These are phyloP conservation scores for Rhodocollybia butyracea DNA, from an alignment of 768 basidiomycete species.

Conservation along the genomic window DNA sequence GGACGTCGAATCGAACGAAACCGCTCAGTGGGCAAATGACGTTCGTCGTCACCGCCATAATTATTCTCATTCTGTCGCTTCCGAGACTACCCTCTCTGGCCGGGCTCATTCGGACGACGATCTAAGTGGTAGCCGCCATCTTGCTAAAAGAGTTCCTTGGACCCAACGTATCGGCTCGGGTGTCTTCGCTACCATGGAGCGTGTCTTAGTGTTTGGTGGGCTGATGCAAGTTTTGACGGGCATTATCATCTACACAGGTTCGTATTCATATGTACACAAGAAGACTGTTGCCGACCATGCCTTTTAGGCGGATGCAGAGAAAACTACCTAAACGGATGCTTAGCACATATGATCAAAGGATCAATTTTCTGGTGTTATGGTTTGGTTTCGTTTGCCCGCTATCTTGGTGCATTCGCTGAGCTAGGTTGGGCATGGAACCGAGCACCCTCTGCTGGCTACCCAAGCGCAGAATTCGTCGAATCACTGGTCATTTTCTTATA, in stretches of 20 bases:
- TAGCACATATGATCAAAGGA: slow-evolving; percentile 93
- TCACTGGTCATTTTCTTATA: slow-evolving; percentile 83
- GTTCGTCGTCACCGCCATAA: slow-evolving; percentile 38
- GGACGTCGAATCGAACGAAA: slow-evolving; percentile 33
- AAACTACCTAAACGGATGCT: slow-evolving; percentile 74
- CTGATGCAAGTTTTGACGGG: slow-evolving; percentile 67
- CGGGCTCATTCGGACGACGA: slow-evolving; percentile 59
- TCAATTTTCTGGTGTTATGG: slow-evolving; percentile 94
- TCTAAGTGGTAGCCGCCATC: slow-evolving; percentile 17
- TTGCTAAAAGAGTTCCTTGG: slow-evolving; percentile 19
- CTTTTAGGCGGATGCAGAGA: slow-evolving; percentile 70
- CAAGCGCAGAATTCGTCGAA: slow-evolving; percentile 76
- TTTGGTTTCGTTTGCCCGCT: slow-evolving; percentile 87
- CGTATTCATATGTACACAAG: slow-evolving; percentile 5
- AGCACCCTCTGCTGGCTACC: slow-evolving; percentile 44
- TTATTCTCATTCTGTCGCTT: slow-evolving; percentile 43
- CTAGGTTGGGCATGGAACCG: slow-evolving; percentile 96
- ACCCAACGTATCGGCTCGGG: slow-evolving; percentile 41
- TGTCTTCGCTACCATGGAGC: slow-evolving; percentile 54
- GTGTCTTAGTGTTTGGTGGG: slow-evolving; percentile 67
- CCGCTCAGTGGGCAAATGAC: slow-evolving; percentile 53
- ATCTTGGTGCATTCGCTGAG: slow-evolving; percentile 82
- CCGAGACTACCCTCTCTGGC: slow-evolving; percentile 54
- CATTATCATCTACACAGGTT: slow-evolving; percentile 75
- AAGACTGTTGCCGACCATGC: slow-evolving; percentile 7